Conservation (phyloP, 2,329 filamentous ascomycete species). For the Epichloe coenophiala region DNA sequence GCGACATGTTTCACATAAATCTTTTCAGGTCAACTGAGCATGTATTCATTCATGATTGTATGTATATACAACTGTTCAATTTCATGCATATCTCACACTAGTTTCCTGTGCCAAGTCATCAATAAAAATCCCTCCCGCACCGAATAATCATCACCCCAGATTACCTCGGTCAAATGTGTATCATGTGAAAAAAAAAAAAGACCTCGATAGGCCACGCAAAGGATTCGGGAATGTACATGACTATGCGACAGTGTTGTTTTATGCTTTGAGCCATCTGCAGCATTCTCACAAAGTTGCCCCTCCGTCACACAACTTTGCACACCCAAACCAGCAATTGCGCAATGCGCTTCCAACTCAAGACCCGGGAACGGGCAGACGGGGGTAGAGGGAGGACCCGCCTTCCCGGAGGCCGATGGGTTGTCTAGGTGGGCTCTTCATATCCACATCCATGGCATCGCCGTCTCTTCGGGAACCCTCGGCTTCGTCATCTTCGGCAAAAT, state of each 20-base stretch:
- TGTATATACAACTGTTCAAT: background rate
- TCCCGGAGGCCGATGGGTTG: slow-evolving; percentile 13
- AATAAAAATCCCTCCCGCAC: background rate
- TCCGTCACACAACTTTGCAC: background rate
- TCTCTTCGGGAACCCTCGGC: slow-evolving; percentile 8
- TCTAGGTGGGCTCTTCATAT: slow-evolving; percentile 17
- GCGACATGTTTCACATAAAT: no score
- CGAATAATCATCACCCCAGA: background rate
- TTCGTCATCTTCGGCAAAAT: slow-evolving; percentile 31
- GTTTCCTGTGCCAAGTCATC: background rate
- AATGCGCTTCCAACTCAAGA: slow-evolving; percentile 1
- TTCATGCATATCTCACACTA: background rate
- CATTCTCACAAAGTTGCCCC: background rate
- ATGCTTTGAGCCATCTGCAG: background rate
- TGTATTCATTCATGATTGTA: background rate
- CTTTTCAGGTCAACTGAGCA: background rate
- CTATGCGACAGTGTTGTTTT: background rate
- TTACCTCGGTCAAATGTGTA: background rate
- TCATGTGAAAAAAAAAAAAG: background rate
- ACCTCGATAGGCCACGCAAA: background rate
- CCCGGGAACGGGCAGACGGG: slow-evolving; percentile 23
- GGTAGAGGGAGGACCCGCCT: slow-evolving; percentile 26
- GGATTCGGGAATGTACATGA: background rate
- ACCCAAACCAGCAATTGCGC: background rate
- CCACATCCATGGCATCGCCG: slow-evolving; percentile 24